Base-by-base conservation (phyloP, 176 grass and related monocot genomes). In the Ananas comosus region DNA sequence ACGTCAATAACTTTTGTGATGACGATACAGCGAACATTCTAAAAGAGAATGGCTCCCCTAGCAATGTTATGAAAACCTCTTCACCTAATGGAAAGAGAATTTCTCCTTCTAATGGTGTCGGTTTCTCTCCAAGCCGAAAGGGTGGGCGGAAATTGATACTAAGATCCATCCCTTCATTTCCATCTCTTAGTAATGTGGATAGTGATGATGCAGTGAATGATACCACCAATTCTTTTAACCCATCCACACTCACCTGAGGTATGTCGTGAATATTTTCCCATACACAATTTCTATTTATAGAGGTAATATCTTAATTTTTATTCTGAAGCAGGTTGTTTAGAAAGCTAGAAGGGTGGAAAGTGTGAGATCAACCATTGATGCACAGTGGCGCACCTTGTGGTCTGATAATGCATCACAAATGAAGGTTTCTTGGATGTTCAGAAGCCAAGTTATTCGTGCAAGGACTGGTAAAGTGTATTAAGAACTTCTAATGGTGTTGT, bases 31-130 rank as follows among this genome's bases (percentile, higher is more conserved):
- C 87, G 2, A 75, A 76, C 67, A 77, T 81, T 28, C 57, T 93
- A 10, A 81, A n/a, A 49, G 74, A 73, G 18, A 59, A 68, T 80
- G 63, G 69, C 65, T 88, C 93, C 73, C 77, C 85, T 53, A 69
- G 48, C 12, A 76, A 63, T 14, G 50, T 68, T 64, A 73, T 82
- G 23, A 99, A 88, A 78, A 93, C 82, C 11, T 85, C 80, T 72
- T 99, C 94, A 23, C 94, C 94, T 21, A 99, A 99, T 22, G 81
- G 94, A 48, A 99, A 99, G 72, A 85, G 94, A 74, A 82, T 99
- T 13, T 97, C 89, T 12, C 93, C 86, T 64, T 88, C 92, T 65
- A 80, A 78, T 1, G 65, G 65, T 2, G 77, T 78, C 49, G 69
- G 76, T 61, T 42, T 75, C 56, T 88, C 94, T 10, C 84, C 82